phyloP scores from a whole-genome alignment of 2,329 filamentous ascomycete genomes.

The Ophiobolus disseminans region DNA sequence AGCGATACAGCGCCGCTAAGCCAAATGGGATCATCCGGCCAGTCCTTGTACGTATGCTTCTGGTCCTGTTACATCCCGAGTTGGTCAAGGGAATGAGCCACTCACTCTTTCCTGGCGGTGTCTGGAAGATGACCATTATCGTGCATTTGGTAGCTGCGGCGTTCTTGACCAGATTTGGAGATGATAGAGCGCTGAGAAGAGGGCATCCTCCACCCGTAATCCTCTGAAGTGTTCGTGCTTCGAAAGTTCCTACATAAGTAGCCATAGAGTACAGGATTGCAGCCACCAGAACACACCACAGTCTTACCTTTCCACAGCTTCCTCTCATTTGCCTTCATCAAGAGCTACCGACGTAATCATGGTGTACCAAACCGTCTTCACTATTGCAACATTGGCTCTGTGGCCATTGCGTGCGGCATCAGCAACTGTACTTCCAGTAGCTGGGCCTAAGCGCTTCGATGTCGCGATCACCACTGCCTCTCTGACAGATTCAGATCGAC shows the following conservation, averaged over 20 bases:
- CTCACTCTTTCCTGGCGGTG: no score
- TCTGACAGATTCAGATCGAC: constrained; percentile 25
- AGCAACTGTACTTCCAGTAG: constrained; percentile 15
- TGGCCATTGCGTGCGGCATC: constrained; percentile 2
- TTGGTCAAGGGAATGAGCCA: no score
- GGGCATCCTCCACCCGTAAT: not conserved
- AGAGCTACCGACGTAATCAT: constrained; percentile 3
- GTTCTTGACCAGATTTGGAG: constrained; percentile 10
- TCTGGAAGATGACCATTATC: no score
- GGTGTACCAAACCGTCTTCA: constrained; percentile 2
- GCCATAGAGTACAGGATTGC: not conserved
- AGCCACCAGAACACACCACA: not conserved
- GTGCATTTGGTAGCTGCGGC: not conserved
- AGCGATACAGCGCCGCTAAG: constrained; percentile 27
- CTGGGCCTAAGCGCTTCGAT: constrained; percentile 18
- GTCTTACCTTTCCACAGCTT: no score
- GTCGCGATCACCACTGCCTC: constrained; percentile 19
- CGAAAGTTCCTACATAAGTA: not conserved
- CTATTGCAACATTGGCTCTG: constrained; percentile 1
- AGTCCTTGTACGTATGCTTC: no score
- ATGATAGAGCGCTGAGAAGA: constrained; percentile 7
- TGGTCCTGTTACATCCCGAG: no score
- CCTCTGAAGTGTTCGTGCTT: not conserved
- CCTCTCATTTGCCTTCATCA: no score
- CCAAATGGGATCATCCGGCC: constrained; percentile 4